phyloP scores from a whole-genome alignment of 2,329 filamentous ascomycete genomes.

The Aureobasidium lini region DNA sequence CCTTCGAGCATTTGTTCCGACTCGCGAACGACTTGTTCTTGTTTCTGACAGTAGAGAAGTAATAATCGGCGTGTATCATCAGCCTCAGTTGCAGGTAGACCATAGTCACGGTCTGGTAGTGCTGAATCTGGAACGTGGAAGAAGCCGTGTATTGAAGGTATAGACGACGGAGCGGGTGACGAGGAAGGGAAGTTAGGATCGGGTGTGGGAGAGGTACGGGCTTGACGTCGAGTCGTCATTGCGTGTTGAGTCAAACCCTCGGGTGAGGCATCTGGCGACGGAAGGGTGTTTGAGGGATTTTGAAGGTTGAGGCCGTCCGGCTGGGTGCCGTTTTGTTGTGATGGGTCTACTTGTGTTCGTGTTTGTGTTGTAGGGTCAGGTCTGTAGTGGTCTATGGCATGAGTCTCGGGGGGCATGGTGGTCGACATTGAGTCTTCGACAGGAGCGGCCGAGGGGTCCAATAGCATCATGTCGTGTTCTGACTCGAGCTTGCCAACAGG shows the following conservation, averaged over 20 bases:
- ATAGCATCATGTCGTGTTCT: conserved; percentile 38
- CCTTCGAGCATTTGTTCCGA: conserved; percentile 61
- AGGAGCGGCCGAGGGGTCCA: conserved; percentile 14
- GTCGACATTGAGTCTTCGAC: not conserved
- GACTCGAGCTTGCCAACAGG: conserved; percentile 48
- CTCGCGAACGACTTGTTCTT: conserved; percentile 73
- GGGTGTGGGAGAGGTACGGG: conserved; percentile 36
- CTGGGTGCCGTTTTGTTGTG: conserved; percentile 9
- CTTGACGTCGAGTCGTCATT: conserved; percentile 50
- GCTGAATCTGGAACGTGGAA: conserved; percentile 59
- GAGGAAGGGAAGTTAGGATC: conserved; percentile 24
- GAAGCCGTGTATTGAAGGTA: conserved; percentile 63
- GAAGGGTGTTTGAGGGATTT: not conserved
- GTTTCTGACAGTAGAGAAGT: conserved; percentile 73
- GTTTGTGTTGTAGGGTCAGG: not conserved
- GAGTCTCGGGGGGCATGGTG: not conserved
- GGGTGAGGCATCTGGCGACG: conserved; percentile 8
- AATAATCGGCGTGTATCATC: conserved; percentile 69
- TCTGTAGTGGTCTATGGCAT: conserved; percentile 4
- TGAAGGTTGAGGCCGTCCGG: not conserved
- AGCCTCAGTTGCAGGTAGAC: conserved; percentile 65
- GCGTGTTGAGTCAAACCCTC: conserved; percentile 31
- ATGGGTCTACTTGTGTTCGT: not conserved
- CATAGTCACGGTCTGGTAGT: conserved; percentile 61
- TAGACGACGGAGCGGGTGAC: conserved; percentile 39